phyloP scores from a whole-genome alignment of 495 filamentous ascomycete genomes.

The Trichoderma parareesei region DNA sequence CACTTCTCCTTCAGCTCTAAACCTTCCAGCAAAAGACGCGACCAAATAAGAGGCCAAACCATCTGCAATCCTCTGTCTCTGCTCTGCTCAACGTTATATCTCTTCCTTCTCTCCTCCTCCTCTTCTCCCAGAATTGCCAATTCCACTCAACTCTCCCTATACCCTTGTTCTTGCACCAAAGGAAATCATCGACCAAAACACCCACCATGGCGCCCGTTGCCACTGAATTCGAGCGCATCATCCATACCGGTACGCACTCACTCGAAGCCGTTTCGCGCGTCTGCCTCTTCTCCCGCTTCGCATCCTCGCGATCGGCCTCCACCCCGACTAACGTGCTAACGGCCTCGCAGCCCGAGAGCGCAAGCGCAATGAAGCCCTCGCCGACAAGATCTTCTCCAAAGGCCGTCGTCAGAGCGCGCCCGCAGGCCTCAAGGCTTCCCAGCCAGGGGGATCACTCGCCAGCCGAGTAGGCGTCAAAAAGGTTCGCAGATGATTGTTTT shows the following conservation, averaged over 20 bases:
- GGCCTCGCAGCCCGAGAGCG: conserved; percentile 51
- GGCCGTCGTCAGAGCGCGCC: conserved; percentile 54
- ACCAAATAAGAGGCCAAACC: not conserved
- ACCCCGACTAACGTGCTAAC: not conserved
- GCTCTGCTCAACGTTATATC: not conserved
- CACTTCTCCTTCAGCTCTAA: not conserved
- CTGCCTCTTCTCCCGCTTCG: not conserved
- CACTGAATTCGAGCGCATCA: conserved; percentile 57
- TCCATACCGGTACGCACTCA: conserved; percentile 45
- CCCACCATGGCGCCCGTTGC: conserved; percentile 43
- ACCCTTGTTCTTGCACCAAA: not conserved
- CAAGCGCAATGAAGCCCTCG: conserved; percentile 62
- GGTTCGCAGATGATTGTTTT: conserved; percentile 31
- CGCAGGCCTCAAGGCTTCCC: conserved; percentile 33
- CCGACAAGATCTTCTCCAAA: conserved; percentile 60
- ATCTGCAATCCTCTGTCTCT: not conserved
- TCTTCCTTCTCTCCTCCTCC: not conserved
- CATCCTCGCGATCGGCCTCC: not conserved
- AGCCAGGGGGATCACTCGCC: conserved; percentile 51
- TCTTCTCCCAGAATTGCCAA: not conserved
- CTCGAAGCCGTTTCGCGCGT: not conserved
- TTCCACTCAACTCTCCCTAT: not conserved
- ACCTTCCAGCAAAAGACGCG: not conserved
- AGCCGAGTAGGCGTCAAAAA: conserved; percentile 70
- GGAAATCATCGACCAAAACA: too few relatives aligned